Evolutionary conservation across 306 rosid genomes (phyloP).

Genomic region (Alnus rubra): DNA sequence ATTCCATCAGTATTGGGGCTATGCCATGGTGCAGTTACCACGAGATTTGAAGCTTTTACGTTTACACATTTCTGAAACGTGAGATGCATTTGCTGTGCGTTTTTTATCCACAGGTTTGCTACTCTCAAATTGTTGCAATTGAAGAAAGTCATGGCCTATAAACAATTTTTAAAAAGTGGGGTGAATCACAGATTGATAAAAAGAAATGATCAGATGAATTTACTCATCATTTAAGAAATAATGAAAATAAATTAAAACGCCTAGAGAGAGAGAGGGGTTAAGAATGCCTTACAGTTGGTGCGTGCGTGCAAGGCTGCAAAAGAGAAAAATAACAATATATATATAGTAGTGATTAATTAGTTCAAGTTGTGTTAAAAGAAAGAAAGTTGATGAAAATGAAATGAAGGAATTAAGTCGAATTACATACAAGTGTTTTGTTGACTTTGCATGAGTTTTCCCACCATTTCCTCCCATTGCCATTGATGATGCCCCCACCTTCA

Average conservation of each 20-base stretch:
- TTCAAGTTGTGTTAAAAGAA: not conserved
- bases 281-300: slow-evolving; percentile 68
- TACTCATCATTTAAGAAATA: too few species aligned
- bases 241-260: too few species aligned
- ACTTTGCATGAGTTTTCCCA: slow-evolving; percentile 83
- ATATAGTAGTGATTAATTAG: not conserved
- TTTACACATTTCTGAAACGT: slow-evolving; percentile 46
- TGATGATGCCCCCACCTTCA: slow-evolving; percentile 65
- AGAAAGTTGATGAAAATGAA: not conserved
- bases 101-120: slow-evolving; percentile 34
- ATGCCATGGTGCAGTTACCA: slow-evolving; percentile 53
- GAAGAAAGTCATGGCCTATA: slow-evolving; percentile 69
- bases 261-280: too few species aligned
- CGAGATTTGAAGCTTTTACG: slow-evolving; percentile 49
- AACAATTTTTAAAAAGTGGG: not conserved
- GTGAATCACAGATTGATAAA: too few species aligned
- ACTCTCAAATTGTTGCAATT: slow-evolving; percentile 56
- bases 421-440: slow-evolving; percentile 50
- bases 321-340: not conserved
- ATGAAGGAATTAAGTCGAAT: not conserved
- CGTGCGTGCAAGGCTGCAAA: slow-evolving; percentile 65
- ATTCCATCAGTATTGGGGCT: slow-evolving; percentile 97
- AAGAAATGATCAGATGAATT: not conserved
- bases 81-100: slow-evolving; percentile 82
- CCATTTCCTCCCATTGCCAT: slow-evolving; percentile 84